These are phyloP conservation scores for Retiboletus fuscus DNA, from an alignment of 1,284 basidiomycete genomes.

Conservation along the genomic window DNA sequence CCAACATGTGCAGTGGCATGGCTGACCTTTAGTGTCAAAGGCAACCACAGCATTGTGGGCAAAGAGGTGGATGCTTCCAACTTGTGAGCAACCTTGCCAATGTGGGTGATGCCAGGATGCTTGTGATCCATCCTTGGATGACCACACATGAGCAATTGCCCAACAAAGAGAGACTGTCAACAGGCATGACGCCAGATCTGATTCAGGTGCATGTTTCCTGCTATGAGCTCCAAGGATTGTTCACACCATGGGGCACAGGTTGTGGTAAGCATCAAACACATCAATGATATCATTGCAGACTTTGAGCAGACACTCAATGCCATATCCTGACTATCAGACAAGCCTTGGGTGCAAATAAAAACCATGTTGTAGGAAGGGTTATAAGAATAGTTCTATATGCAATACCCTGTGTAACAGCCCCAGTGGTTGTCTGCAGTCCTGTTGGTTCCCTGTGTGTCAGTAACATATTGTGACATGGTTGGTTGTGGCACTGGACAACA, in stretches of 20 bases:
- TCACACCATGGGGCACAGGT: conserved; percentile 14
- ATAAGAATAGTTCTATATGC: too few relatives aligned
- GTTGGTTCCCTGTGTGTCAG: too few relatives aligned
- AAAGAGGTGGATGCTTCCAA: conserved; percentile 80
- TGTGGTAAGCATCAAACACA: conserved; percentile 84
- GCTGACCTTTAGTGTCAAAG: conserved; percentile 87
- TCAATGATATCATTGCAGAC: conserved; percentile 88
- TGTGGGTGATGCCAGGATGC: conserved; percentile 84
- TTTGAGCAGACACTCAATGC: conserved; percentile 62
- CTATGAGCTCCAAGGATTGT: too few relatives aligned
- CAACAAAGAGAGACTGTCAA: conserved; percentile 72
- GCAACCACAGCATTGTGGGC: conserved; percentile 69
- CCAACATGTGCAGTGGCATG: conserved; percentile 78
- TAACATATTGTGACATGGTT: too few relatives aligned
- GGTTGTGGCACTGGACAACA: too few relatives aligned
- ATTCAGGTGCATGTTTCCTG: conserved; percentile 72
- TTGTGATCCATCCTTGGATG: conserved; percentile 85
- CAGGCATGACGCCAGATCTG: conserved; percentile 86
- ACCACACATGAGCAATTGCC: conserved; percentile 88
- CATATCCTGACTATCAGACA: not conserved
- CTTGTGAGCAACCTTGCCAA: conserved; percentile 84
- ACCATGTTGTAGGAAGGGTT: not conserved
- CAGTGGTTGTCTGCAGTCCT: not conserved
- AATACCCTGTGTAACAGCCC: not conserved
- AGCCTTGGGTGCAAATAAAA: not conserved